These are phyloP conservation scores for Pleodorina starrii DNA, from an alignment of 139 green algal species.

Conservation along the genomic window DNA sequence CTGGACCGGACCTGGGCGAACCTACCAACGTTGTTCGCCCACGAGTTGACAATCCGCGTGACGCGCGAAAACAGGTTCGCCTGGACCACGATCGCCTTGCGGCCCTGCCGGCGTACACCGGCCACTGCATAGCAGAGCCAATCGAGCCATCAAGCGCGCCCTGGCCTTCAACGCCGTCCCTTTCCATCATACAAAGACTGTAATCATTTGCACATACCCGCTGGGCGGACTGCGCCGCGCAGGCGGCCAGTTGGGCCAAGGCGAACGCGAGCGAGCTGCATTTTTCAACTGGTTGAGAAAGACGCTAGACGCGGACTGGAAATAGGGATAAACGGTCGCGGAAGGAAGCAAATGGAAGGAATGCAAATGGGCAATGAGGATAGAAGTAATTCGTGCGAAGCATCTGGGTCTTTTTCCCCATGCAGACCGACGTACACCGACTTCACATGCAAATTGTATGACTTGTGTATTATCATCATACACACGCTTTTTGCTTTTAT, in stretches of 20 bases:
- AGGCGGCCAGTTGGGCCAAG: slow-evolving; percentile 2
- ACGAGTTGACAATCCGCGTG: slow-evolving; percentile 89
- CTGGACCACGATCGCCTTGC: slow-evolving; percentile 72
- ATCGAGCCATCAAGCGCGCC: slow-evolving; percentile 1
- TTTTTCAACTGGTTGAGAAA: not conserved
- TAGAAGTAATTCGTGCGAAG: no score
- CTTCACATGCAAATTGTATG: no score
- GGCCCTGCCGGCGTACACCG: not conserved
- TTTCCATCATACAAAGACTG: not conserved
- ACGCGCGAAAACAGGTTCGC: slow-evolving; percentile 94
- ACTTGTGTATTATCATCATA: no score
- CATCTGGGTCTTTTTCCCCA: no score
- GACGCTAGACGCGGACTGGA: no score
- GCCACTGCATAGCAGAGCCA: not conserved
- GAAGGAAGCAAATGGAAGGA: no score
- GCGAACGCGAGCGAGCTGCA: slow-evolving; percentile 7
- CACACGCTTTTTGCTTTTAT: no score
- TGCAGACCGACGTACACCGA: no score
- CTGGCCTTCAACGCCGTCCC: not conserved
- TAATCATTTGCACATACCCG: not conserved
- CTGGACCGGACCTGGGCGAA: no score
- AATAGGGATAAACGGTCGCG: no score
- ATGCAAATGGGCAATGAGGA: no score
- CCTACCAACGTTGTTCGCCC: slow-evolving; percentile 90
- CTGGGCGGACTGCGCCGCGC: slow-evolving; percentile 13